A percentile compares a stretch with the other conserved stretches of the same genome.
These are phyloP conservation scores for Boletus speciosus DNA, from an alignment of 768 basidiomycete genomes.

Conservation along the genomic window DNA sequence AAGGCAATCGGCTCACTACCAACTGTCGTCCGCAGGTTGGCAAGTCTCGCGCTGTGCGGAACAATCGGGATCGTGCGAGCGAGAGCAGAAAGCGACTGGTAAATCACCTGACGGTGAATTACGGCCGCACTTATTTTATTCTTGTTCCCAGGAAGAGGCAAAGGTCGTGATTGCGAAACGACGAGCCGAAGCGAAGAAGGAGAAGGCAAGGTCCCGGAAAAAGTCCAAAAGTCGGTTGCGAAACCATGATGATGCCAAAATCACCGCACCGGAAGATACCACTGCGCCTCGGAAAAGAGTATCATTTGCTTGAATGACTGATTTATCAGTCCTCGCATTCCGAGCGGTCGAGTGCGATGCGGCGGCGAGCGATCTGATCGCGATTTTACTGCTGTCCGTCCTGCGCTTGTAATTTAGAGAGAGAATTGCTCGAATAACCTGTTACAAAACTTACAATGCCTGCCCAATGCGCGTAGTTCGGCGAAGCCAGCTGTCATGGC, in stretches of 20 bases:
- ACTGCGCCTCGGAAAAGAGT: conserved; percentile 32
- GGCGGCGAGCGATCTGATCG: conserved; percentile 26
- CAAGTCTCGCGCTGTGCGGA: conserved; percentile 27
- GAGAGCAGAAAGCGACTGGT: conserved; percentile 39
- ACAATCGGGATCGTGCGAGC: conserved; percentile 24
- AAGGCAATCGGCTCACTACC: conserved; percentile 20
- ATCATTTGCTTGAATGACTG: conserved; percentile 27
- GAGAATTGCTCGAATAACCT: conserved; percentile 12
- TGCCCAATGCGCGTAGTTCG: conserved; percentile 17
- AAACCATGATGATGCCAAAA: conserved; percentile 7
- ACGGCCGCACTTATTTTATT: conserved; percentile 10
- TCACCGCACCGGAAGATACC: conserved; percentile 8
- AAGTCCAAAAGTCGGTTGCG: conserved; percentile 13
- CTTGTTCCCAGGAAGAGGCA: conserved; percentile 38
- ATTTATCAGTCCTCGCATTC: conserved; percentile 19
- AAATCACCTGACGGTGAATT: conserved; percentile 19
- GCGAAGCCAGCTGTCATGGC: conserved; percentile 17
- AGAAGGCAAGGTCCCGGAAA: conserved; percentile 36
- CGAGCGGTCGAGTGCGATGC: conserved; percentile 11
- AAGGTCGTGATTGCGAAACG: conserved; percentile 38
- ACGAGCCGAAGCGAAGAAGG: conserved; percentile 37
- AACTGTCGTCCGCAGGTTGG: conserved; percentile 21
- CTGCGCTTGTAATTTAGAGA: conserved; percentile 6
- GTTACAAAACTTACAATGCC: background rate
- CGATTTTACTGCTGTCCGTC: conserved; percentile 11